phyloP scores from a whole-genome alignment of 768 basidiomycete genomes.

The Leccinum variicolor region DNA sequence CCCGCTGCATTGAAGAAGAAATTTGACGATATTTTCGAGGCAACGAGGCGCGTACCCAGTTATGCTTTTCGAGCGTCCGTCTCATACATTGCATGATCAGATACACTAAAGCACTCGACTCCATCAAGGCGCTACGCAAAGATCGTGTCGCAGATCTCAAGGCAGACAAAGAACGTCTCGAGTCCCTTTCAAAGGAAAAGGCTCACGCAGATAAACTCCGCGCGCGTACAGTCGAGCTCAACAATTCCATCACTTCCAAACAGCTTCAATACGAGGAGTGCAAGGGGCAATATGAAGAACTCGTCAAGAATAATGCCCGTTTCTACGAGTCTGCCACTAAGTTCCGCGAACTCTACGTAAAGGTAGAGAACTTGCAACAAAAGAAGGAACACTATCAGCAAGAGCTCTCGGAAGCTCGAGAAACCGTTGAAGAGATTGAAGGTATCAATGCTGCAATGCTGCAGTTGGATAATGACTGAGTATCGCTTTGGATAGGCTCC shows the following conservation, averaged over 20 bases:
- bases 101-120: slow-evolving; percentile 95
- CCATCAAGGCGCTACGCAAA: slow-evolving; percentile 87
- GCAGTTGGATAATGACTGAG: neutral
- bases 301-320: slow-evolving; percentile 66
- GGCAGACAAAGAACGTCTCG: slow-evolving; percentile 84
- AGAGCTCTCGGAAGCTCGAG: slow-evolving; percentile 59
- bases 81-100: slow-evolving; percentile 41
- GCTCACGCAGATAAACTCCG: slow-evolving; percentile 82
- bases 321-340: slow-evolving; percentile 82
- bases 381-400: slow-evolving; percentile 58
- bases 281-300: slow-evolving; percentile 58
- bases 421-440: slow-evolving; percentile 62
- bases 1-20: slow-evolving; percentile 94
- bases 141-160: slow-evolving; percentile 90
- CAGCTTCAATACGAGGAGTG: slow-evolving; percentile 72
- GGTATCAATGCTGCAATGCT: slow-evolving; percentile 35
- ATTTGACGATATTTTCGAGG: slow-evolving; percentile 99
- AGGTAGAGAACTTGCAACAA: slow-evolving; percentile 59
- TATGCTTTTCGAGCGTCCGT: neutral
- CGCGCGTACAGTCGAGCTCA: slow-evolving; percentile 59
- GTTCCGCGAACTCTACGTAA: slow-evolving; percentile 81
- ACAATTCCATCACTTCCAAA: slow-evolving; percentile 59
- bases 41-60: slow-evolving; percentile 67
- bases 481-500: slow-evolving; percentile 43
- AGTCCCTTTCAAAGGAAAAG: slow-evolving; percentile 77